phyloP scores from a whole-genome alignment of 257 asterid species.

The Knoxia roxburghii region DNA sequence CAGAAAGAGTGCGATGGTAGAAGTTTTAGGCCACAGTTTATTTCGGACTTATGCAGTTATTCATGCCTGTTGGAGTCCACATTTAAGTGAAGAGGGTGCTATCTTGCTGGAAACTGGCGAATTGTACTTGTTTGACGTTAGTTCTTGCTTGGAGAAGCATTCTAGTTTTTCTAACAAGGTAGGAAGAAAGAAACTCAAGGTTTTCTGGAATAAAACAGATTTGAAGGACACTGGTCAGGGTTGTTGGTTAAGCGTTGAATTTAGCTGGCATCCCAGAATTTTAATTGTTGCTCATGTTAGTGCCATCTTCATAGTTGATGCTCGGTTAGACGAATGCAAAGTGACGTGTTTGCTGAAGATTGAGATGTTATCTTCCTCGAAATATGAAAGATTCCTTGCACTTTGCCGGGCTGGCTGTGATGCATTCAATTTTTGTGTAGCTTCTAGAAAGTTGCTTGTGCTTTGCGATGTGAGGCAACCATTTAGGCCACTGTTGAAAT shows the following conservation, averaged over 20 bases:
- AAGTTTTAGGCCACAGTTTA: slow-evolving; percentile 43
- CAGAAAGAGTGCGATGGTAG: slow-evolving; percentile 23
- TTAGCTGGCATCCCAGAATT: slow-evolving; percentile 71
- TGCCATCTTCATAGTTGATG: slow-evolving; percentile 61
- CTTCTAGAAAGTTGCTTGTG: slow-evolving; percentile 45
- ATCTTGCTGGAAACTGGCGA: slow-evolving; percentile 69
- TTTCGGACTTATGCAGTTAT: slow-evolving; percentile 42
- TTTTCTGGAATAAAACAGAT: slow-evolving; percentile 35
- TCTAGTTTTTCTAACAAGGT: slow-evolving; percentile 15
- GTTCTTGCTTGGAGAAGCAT: slow-evolving; percentile 21
- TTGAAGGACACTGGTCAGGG: slow-evolving; percentile 18
- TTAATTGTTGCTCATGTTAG: slow-evolving; percentile 46
- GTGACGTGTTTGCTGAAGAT: slow-evolving; percentile 52
- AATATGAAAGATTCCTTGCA: slow-evolving; percentile 50
- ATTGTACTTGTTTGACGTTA: slow-evolving; percentile 58
- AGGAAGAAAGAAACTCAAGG: slow-evolving; percentile 25
- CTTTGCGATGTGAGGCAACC: slow-evolving; percentile 69
- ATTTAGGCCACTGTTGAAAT: slow-evolving; percentile 45
- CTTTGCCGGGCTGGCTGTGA: slow-evolving; percentile 47
- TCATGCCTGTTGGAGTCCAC: slow-evolving; percentile 81
- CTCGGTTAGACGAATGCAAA: slow-evolving; percentile 32
- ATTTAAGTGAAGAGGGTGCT: slow-evolving; percentile 61
- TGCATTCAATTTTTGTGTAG: slow-evolving; percentile 43
- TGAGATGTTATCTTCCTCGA: slow-evolving; percentile 33
- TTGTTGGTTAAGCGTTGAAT: slow-evolving; percentile 60